phyloP scores from a whole-genome alignment of 345 rosid species.

The Bretschneidera sinensis region DNA sequence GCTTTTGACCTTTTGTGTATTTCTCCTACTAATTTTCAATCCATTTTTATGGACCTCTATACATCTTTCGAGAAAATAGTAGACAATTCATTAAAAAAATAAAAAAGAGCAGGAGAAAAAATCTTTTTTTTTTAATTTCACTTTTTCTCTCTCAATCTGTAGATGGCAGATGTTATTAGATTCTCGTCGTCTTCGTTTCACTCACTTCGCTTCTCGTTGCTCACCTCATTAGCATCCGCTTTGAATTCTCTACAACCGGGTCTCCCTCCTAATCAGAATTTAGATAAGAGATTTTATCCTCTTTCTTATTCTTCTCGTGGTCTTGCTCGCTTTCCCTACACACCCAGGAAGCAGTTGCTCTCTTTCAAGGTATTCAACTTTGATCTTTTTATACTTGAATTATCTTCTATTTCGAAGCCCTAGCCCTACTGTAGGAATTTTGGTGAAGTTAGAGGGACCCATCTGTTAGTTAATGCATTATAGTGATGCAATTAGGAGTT shows the following conservation, averaged over 20 bases:
- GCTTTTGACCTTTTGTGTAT: too few relatives aligned
- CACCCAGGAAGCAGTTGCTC: constrained; percentile 31
- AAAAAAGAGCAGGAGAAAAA: too few relatives aligned
- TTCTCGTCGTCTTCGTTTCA: constrained; percentile 33
- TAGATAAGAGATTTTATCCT: constrained; percentile 35
- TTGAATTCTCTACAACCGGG: constrained; percentile 32
- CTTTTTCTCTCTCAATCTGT: constrained; percentile 6
- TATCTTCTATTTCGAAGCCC: constrained; percentile 8
- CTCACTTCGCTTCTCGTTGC: constrained; percentile 40
- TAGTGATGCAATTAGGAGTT: neutral
- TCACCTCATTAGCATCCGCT: constrained; percentile 33
- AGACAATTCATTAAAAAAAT: too few relatives aligned
- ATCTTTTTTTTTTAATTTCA: neutral
- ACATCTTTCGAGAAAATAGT: too few relatives aligned
- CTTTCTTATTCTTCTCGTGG: constrained; percentile 24
- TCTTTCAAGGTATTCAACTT: constrained; percentile 44
- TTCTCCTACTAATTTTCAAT: neutral
- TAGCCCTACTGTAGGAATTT: constrained; percentile 1
- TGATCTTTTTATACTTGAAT: neutral
- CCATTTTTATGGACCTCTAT: too few relatives aligned
- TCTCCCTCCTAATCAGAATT: constrained; percentile 19
- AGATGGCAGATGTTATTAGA: constrained; percentile 64
- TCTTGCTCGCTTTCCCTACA: constrained; percentile 20
- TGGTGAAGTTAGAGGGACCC: neutral
- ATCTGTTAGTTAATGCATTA: too few relatives aligned